Evolutionary conservation across 139 green algal genomes (phyloP).

Genomic region (Chlamydomonas sphaeroides): DNA sequence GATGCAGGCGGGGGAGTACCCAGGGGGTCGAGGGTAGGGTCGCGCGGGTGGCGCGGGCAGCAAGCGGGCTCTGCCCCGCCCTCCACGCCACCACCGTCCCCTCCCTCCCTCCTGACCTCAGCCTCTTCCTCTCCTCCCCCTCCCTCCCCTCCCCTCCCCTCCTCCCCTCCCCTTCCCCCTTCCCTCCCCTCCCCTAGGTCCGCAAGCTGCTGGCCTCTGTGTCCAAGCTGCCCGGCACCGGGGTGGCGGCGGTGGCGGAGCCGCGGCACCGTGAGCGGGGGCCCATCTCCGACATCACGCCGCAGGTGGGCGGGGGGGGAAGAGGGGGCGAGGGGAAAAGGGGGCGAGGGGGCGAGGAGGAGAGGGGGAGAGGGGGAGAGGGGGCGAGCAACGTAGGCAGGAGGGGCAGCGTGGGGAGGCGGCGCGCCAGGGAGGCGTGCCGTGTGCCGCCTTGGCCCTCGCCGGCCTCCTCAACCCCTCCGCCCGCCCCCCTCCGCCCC

Average conservation of each 20-base stretch:
- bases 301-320: slow-evolving; percentile 10
- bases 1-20: background rate
- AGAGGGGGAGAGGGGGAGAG: background rate
- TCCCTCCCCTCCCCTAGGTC: background rate
- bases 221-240: slow-evolving; percentile 36
- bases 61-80: too few relatives aligned
- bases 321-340: too few relatives aligned
- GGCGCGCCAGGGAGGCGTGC: too few relatives aligned
- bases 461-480: background rate
- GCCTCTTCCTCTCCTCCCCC: too few relatives aligned
- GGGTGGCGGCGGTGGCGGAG: slow-evolving; percentile 43
- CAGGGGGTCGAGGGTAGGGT: too few relatives aligned
- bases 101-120: too few relatives aligned
- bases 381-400: background rate
- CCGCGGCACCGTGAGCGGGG: slow-evolving; percentile 39
- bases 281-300: slow-evolving; percentile 24
- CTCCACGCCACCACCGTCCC: too few relatives aligned
- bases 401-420: too few relatives aligned
- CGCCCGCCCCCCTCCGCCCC: background rate
- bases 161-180: background rate
- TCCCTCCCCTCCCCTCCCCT: background rate
- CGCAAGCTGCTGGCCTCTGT: slow-evolving; percentile 59
- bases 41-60: too few relatives aligned
- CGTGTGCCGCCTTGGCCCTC: background rate
- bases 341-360: background rate